Conservation (phyloP, 306 rosid genomes). For the Lathyrus tuberosus region DNA sequence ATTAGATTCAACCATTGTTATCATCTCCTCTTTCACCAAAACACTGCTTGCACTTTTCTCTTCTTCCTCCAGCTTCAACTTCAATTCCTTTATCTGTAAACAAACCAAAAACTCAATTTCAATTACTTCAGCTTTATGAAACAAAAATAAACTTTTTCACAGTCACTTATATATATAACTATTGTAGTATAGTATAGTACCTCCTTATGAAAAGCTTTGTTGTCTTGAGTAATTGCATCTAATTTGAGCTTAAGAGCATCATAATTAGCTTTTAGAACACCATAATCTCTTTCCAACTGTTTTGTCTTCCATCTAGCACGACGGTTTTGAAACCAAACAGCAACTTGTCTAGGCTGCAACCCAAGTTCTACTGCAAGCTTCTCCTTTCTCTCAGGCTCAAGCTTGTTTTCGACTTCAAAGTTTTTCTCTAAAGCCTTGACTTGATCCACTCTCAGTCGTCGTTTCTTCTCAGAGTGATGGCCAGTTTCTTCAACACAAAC, state of each 20-base stretch:
- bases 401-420: constrained; percentile 96
- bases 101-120: not conserved
- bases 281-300: constrained; percentile 88
- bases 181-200: no score
- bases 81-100: constrained; percentile 76
- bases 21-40: constrained; percentile 68
- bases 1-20: constrained; percentile 41
- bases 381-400: constrained; percentile 88
- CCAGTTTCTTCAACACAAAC: constrained; percentile 72
- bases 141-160: not conserved
- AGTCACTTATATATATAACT: no score
- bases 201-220: constrained; percentile 72
- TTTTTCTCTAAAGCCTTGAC: constrained; percentile 95
- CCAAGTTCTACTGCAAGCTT: constrained; percentile 91
- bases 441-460: constrained; percentile 76
- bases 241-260: constrained; percentile 63
- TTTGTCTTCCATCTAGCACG: constrained; percentile 96
- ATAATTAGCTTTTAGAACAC: constrained; percentile 70
- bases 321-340: constrained; percentile 99
- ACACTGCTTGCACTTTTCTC: constrained; percentile 57
- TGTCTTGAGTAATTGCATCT: constrained; percentile 66
- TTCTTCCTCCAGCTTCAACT: constrained; percentile 60
- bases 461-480: constrained; percentile 81
- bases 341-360: constrained; percentile 88
- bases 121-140: not conserved